Conservation (phyloP, 345 rosid species). For the Hevea brasiliensis region DNA sequence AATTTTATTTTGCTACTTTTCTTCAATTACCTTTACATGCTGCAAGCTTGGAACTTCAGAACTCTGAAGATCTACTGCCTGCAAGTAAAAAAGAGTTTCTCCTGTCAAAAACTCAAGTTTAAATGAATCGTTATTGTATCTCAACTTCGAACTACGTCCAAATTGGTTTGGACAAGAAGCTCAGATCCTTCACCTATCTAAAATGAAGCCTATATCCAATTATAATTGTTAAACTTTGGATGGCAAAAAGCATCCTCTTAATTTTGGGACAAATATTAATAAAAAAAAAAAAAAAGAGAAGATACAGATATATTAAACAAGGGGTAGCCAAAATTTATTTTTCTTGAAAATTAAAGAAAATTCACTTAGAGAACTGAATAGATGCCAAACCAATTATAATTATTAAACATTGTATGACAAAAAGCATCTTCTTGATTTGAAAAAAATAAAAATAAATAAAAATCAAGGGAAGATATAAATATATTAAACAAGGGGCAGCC, state of each 20-base stretch:
- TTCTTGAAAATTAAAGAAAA: too few species aligned
- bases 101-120: slow-evolving; percentile 6
- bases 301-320: too few species aligned
- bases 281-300: too few species aligned
- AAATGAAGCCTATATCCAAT: slow-evolving; percentile 3
- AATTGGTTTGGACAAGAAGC: slow-evolving; percentile 3
- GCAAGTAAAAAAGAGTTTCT: slow-evolving; percentile 19
- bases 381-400: not conserved
- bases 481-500: not conserved
- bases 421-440: not conserved
- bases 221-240: too few species aligned
- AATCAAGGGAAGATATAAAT: not conserved
- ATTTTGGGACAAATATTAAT: too few species aligned
- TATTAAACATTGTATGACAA: not conserved
- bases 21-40: slow-evolving; percentile 53
- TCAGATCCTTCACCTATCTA: slow-evolving; percentile 5
- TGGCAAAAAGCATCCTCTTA: too few species aligned
- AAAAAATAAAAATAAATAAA: too few species aligned
- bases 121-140: not conserved
- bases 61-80: slow-evolving; percentile 89
- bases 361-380: too few species aligned
- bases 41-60: slow-evolving; percentile 40
- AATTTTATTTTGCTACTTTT: slow-evolving; percentile 16
- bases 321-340: too few species aligned
- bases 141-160: not conserved